Percentiles rank a stretch among this genome's conserved stretches.
Conservation (phyloP, 2,329 filamentous ascomycete species). For the Exophiala spinifera region DNA sequence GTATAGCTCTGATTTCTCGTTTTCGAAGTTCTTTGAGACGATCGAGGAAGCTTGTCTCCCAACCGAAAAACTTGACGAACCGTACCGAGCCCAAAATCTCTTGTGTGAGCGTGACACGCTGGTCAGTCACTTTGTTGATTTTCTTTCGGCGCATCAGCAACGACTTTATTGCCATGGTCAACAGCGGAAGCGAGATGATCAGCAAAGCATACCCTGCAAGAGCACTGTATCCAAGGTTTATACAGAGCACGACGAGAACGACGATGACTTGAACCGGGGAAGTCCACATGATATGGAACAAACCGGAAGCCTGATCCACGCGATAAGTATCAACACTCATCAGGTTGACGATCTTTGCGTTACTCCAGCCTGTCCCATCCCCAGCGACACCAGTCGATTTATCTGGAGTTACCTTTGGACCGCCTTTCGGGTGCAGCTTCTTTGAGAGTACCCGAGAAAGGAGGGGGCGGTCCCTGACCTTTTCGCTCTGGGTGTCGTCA, state of each 20-base stretch:
- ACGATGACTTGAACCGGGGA: constrained; percentile 74
- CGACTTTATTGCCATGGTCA: constrained; percentile 72
- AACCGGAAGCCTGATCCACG: constrained; percentile 78
- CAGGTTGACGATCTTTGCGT: constrained; percentile 84
- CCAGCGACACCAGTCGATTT: constrained; percentile 53
- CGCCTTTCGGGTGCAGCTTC: constrained; percentile 37
- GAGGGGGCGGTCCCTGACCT: constrained; percentile 30
- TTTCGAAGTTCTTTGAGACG: constrained; percentile 71
- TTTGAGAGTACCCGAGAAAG: constrained; percentile 35
- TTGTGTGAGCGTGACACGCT: constrained; percentile 84
- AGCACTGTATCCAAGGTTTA: constrained; percentile 88
- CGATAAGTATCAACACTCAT: constrained; percentile 97
- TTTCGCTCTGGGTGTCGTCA: constrained; percentile 42
- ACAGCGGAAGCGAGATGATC: constrained; percentile 70
- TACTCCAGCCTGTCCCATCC: constrained; percentile 82
- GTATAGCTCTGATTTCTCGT: constrained; percentile 78
- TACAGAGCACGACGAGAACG: constrained; percentile 72
- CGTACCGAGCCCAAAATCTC: constrained; percentile 87
- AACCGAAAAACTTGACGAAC: constrained; percentile 96
- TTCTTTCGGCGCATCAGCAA: constrained; percentile 70
- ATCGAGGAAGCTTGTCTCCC: constrained; percentile 82
- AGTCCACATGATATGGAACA: constrained; percentile 92
- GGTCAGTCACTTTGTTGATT: constrained; percentile 94
- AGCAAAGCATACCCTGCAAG: constrained; percentile 83
- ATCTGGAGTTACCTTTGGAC: constrained; percentile 40